Conservation (phyloP, 2,329 filamentous ascomycete genomes). For the Penicillium brasilianum region DNA sequence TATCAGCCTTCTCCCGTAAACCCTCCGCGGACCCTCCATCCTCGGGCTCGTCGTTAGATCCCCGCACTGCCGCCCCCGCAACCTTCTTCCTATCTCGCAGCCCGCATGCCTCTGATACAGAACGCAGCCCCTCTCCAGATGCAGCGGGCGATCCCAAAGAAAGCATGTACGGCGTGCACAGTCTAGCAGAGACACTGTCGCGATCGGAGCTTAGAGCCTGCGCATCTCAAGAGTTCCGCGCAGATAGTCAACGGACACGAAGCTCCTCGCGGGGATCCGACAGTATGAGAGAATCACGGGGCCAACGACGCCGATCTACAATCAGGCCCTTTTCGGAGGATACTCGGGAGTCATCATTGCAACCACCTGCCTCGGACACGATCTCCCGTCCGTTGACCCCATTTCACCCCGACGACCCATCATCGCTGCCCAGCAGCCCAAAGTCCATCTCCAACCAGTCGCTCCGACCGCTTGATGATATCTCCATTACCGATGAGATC, state of each 20-base stretch:
- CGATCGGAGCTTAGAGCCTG: constrained; percentile 36
- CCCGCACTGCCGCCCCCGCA: constrained; percentile 53
- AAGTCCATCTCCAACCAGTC: constrained; percentile 65
- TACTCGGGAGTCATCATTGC: constrained; percentile 25
- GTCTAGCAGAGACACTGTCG: constrained; percentile 59
- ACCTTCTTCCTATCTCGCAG: constrained; percentile 66
- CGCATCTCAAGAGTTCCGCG: constrained; percentile 13
- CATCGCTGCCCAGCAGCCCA: constrained; percentile 62
- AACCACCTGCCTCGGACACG: constrained; percentile 31
- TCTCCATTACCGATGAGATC: constrained; percentile 59
- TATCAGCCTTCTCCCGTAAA: constrained; percentile 43
- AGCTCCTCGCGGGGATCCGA: constrained; percentile 20
- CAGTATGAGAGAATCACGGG: constrained; percentile 28
- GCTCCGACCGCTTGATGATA: constrained; percentile 63
- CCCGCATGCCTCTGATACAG: constrained; percentile 48
- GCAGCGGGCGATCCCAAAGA: constrained; percentile 43
- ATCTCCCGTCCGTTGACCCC: constrained; percentile 54
- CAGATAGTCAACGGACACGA: constrained; percentile 19
- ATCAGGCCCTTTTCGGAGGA: constrained; percentile 31
- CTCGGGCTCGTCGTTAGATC: constrained; percentile 39
- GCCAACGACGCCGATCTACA: constrained; percentile 40
- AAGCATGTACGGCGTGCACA: constrained; percentile 62
- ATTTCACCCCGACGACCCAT: constrained; percentile 55
- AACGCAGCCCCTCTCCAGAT: constrained; percentile 39
- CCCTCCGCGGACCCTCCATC: constrained; percentile 37